A percentile compares a stretch with the other conserved stretches of the same genome.
Conservation (phyloP, 78 protist genomes). For the Carpediemonas membranifera region DNA sequence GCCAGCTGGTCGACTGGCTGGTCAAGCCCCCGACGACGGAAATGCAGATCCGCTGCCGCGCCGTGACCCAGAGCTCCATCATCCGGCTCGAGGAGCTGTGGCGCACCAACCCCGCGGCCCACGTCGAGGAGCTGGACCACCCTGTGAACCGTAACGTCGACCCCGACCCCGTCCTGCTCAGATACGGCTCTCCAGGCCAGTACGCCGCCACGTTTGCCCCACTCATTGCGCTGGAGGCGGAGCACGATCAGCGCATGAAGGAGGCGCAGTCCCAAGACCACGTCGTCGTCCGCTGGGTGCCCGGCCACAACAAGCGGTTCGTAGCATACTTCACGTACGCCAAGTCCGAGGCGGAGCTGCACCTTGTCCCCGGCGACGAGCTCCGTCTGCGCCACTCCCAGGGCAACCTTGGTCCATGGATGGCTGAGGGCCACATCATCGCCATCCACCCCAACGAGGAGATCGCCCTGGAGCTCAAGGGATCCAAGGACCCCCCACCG, state of each 20-base stretch:
- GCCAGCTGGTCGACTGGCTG: slow-evolving; percentile 44
- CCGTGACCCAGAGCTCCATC: neutral
- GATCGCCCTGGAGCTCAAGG: neutral
- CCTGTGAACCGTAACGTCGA: slow-evolving; percentile 19
- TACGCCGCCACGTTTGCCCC: slow-evolving; percentile 75
- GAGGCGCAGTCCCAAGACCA: slow-evolving; percentile 26
- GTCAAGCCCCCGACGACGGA: neutral
- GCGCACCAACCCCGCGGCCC: slow-evolving; percentile 53
- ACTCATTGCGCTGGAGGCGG: slow-evolving; percentile 79
- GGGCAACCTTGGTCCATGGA: neutral
- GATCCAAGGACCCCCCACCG: neutral
- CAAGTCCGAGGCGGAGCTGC: slow-evolving; percentile 27
- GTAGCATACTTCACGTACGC: slow-evolving; percentile 63
- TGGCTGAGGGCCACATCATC: no score
- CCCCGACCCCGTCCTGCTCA: slow-evolving; percentile 21
- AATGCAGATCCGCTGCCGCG: neutral
- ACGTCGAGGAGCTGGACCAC: slow-evolving; percentile 38
- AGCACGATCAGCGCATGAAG: slow-evolving; percentile 53
- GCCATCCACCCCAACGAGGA: neutral
- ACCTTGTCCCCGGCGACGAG: slow-evolving; percentile 71
- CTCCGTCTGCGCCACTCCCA: slow-evolving; percentile 6
- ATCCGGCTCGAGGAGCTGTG: slow-evolving; percentile 84
- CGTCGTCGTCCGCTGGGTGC: slow-evolving; percentile 75
- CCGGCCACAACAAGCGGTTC: slow-evolving; percentile 53
- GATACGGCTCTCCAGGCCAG: slow-evolving; percentile 77